These are phyloP conservation scores for Aspergillus flavus DNA, from an alignment of 2,329 filamentous ascomycete genomes.

Conservation along the genomic window DNA sequence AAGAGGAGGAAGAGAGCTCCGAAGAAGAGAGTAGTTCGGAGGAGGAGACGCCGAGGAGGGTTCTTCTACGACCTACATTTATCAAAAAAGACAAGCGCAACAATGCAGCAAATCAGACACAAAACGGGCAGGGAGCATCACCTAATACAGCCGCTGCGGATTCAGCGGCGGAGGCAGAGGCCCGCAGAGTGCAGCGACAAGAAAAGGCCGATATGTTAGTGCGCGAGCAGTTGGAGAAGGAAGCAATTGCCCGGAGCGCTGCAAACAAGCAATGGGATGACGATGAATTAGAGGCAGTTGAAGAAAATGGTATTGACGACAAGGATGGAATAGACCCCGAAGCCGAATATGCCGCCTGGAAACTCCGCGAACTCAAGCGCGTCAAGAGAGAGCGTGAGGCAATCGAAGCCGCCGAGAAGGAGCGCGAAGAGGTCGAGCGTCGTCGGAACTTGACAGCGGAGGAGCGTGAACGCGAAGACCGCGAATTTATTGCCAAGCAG, in stretches of 20 bases:
- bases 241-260: conserved; percentile 72
- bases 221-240: conserved; percentile 84
- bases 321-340: conserved; percentile 84
- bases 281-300: conserved; percentile 64
- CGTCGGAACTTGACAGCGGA: conserved; percentile 82
- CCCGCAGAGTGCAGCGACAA: conserved; percentile 57
- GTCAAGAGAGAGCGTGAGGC: conserved; percentile 83
- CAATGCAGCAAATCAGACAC: conserved; percentile 31
- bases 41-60: conserved; percentile 59
- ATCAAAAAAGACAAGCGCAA: conserved; percentile 65
- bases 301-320: conserved; percentile 79
- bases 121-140: conserved; percentile 20
- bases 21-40: conserved; percentile 59
- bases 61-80: conserved; percentile 67
- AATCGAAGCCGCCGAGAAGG: conserved; percentile 80
- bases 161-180: conserved; percentile 46
- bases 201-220: conserved; percentile 77
- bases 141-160: conserved; percentile 25
- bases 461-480: conserved; percentile 84
- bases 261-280: conserved; percentile 86
- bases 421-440: conserved; percentile 86
- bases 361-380: conserved; percentile 84
- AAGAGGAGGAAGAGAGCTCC: conserved; percentile 47
- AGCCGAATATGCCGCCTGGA: conserved; percentile 90
- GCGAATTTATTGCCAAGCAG: conserved; percentile 74